Base-by-base conservation (phyloP, 108 stramenopile species). In the Licmophora abbreviata region DNA sequence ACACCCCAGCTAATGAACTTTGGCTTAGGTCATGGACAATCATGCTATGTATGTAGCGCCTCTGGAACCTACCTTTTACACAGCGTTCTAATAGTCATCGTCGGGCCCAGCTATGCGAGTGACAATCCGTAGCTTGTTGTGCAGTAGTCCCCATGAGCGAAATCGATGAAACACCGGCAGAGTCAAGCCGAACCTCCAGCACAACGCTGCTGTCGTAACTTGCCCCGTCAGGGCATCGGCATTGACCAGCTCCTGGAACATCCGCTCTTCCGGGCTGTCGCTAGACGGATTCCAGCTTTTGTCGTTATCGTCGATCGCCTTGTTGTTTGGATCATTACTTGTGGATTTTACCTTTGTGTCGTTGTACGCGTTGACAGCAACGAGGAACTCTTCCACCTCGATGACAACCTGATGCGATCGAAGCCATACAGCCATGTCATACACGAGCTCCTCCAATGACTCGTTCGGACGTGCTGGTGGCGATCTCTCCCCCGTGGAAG, bases 401-500 rank as follows among this genome's bases (percentile, higher is more conserved):
- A 70, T 51, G 36, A 92, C 43, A 4, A 85, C 60, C 14, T 47
- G 51, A 40, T 75, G 75, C 7, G 81, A 69, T 9, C 73, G 30
- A 9, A 89, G 59, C 83, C 83, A 89, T 22, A 69, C 58, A 3
- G 70, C 58, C 73, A 90, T 79, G 9, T 60, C 55, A 60, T 63
- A 83, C 7, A 84, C 45, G 4, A 65, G 15, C 8, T 83, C 77
- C 50, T 75, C 74, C 33, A 77, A 12, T 25, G 53, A 56, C 29
- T 72, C 51, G 25, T 45, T 37, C 9, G 14, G 14, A 15, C 38
- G 18, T 40, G 38, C 3, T 40, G 18, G 38, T 40, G 18, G 5
- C 38, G 38, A 40, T 40, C 38, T 5, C 2, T 20, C 15, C 18
- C 18, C 3, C 2, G 18, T 5, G 2, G 5, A 40, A 40, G 20